phyloP scores from a whole-genome alignment of 2,329 filamentous ascomycete species.

The Cadophora luteo-olivacea region DNA sequence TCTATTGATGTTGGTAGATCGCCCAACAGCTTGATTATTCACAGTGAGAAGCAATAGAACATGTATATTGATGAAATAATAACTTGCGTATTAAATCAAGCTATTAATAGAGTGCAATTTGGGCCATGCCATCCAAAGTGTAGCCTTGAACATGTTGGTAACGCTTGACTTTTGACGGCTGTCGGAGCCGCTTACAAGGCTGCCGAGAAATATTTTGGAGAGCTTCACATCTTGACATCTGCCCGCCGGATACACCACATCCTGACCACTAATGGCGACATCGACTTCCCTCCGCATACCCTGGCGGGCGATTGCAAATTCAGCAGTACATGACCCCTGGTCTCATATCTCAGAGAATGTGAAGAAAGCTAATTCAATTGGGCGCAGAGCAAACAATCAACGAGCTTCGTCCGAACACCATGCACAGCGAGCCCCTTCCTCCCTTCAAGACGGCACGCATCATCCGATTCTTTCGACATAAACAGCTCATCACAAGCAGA shows the following conservation, averaged over 20 bases:
- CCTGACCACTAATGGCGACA: constrained; percentile 35
- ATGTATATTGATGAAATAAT: not conserved
- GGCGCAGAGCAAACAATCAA: constrained; percentile 15
- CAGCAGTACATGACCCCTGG: constrained; percentile 27
- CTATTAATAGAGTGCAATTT: too few species aligned
- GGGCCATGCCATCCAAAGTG: not conserved
- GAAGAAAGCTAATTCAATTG: constrained; percentile 2
- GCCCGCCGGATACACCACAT: constrained; percentile 7
- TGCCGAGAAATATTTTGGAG: constrained; percentile 32
- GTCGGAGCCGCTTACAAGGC: constrained; percentile 2
- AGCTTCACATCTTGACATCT: constrained; percentile 6
- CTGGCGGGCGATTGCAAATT: constrained; percentile 34
- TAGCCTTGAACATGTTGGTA: not conserved
- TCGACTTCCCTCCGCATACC: constrained; percentile 37
- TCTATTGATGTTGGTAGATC: too few species aligned
- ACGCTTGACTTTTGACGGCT: constrained; percentile 55
- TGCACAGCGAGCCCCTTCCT: constrained; percentile 2
- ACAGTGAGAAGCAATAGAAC: not conserved
- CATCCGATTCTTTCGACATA: not conserved
- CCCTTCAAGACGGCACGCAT: constrained; percentile 11
- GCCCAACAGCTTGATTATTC: not conserved
- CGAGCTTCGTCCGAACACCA: constrained; percentile 14
- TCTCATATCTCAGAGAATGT: not conserved
- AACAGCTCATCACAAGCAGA: constrained; percentile 7
- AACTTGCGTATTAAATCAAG: too few species aligned